These are phyloP conservation scores for Penicillium sp. DNA, from an alignment of 2,329 filamentous ascomycete genomes.

Conservation along the genomic window DNA sequence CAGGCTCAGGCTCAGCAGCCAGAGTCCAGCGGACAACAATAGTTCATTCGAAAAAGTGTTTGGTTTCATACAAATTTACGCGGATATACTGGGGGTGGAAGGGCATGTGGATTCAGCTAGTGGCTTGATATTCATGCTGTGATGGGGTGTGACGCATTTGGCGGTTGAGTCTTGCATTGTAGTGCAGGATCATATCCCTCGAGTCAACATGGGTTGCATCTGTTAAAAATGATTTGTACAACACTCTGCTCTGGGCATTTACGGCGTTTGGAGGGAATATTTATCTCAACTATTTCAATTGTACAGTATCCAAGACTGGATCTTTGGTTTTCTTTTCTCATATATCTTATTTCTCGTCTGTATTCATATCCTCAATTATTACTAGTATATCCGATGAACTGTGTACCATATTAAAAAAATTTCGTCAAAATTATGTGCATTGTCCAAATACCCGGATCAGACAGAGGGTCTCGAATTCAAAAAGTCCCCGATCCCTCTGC, in stretches of 20 bases:
- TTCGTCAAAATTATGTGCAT: slow-evolving; percentile 2
- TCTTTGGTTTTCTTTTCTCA: neutral
- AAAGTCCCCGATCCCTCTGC: neutral
- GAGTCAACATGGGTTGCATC: neutral
- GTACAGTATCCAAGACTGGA: slow-evolving; percentile 2
- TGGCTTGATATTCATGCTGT: neutral
- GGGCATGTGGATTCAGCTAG: neutral
- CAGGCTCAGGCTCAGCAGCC: slow-evolving; percentile 21
- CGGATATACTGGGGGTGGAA: neutral
- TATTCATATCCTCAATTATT: slow-evolving; percentile 4
- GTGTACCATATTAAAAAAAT: neutral
- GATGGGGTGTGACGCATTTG: neutral
- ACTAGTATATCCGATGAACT: neutral
- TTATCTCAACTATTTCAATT: neutral
- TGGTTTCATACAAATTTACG: neutral
- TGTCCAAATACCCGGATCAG: neutral
- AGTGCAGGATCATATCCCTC: neutral
- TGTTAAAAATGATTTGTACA: slow-evolving; percentile 26
- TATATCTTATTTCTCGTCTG: neutral
- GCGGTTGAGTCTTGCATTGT: neutral
- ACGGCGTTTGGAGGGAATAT: slow-evolving; percentile 23
- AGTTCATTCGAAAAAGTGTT: neutral
- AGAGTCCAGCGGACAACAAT: slow-evolving; percentile 20
- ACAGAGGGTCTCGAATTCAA: neutral
- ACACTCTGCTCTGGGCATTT: slow-evolving; percentile 35